phyloP scores from a whole-genome alignment of 768 basidiomycete species.

The Rhizopogon rudus region DNA sequence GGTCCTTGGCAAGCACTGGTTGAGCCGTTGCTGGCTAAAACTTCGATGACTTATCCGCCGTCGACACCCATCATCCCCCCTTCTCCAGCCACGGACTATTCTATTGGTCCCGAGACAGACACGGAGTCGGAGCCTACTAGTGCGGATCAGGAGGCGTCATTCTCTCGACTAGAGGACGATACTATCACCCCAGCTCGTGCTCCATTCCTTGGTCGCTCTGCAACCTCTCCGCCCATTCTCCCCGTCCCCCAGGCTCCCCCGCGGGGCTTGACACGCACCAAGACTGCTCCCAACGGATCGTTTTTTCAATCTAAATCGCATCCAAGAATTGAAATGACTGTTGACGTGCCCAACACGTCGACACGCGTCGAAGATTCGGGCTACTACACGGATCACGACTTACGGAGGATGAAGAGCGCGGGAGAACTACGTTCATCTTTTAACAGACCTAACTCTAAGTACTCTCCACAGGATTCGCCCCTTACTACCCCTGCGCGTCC shows the following conservation, averaged over 20 bases:
- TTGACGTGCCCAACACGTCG: conserved; percentile 17
- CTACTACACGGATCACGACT: conserved; percentile 48
- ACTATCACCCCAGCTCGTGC: conserved; percentile 67
- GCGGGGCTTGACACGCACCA: conserved; percentile 59
- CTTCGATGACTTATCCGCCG: conserved; percentile 57
- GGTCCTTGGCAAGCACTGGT: conserved; percentile 90
- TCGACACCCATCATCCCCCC: conserved; percentile 58
- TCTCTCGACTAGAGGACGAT: conserved; percentile 50
- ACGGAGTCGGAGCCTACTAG: conserved; percentile 49
- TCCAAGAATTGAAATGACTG: conserved; percentile 24
- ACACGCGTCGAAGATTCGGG: conserved; percentile 35
- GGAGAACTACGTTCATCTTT: conserved; percentile 58
- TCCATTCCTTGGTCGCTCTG: conserved; percentile 46
- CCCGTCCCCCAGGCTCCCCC: conserved; percentile 19
- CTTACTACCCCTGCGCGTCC: conserved; percentile 35
- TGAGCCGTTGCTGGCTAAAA: conserved; percentile 71
- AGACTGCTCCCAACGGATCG: conserved; percentile 67
- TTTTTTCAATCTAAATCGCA: conserved; percentile 43
- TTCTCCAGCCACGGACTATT: conserved; percentile 43
- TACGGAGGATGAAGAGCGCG: conserved; percentile 84
- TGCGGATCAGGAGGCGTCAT: conserved; percentile 28
- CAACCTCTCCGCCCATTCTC: conserved; percentile 42
- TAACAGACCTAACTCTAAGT: conserved; percentile 19
- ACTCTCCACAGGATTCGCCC: conserved; percentile 19
- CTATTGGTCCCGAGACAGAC: conserved; percentile 43